Conservation (phyloP, 2,329 filamentous ascomycete genomes). For the Arthrobotrys sinensis region DNA sequence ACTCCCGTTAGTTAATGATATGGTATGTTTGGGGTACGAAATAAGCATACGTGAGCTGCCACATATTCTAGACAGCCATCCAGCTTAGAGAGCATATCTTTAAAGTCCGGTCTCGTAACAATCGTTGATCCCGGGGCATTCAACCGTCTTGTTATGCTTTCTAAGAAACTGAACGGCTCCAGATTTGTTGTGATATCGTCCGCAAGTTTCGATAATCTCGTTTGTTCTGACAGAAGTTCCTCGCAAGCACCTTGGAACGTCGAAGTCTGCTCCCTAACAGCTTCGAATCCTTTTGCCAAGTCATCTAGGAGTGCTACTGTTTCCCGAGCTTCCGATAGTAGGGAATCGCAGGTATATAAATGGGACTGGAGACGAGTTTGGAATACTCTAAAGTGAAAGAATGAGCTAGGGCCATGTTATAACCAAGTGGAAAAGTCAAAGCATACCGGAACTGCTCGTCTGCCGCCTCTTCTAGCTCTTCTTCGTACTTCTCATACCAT, state of each 20-base stretch:
- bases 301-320: constrained; percentile 82
- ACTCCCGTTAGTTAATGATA: background rate
- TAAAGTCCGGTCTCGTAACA: constrained; percentile 86
- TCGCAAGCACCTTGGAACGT: constrained; percentile 94
- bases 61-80: constrained; percentile 95
- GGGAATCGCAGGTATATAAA: constrained; percentile 78
- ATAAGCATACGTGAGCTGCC: constrained; percentile 79
- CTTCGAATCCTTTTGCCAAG: constrained; percentile 86
- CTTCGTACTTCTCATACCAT: constrained; percentile 75
- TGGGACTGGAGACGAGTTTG: constrained; percentile 76
- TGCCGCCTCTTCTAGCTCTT: constrained; percentile 82
- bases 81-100: constrained; percentile 87
- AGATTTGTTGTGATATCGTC: constrained; percentile 89
- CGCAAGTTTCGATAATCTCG: constrained; percentile 81
- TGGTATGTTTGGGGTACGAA: background rate
- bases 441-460: constrained; percentile 86
- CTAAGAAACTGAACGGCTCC: constrained; percentile 94
- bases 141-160: constrained; percentile 87
- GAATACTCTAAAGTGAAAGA: constrained; percentile 76
- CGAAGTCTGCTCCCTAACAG: constrained; percentile 91
- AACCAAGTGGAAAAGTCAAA: background rate
- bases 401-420: background rate
- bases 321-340: constrained; percentile 82
- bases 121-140: constrained; percentile 94
- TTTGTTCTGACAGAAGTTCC: constrained; percentile 85